These are phyloP conservation scores for Corinectria fuckeliana DNA, from an alignment of 2,329 filamentous ascomycete genomes.

Conservation along the genomic window DNA sequence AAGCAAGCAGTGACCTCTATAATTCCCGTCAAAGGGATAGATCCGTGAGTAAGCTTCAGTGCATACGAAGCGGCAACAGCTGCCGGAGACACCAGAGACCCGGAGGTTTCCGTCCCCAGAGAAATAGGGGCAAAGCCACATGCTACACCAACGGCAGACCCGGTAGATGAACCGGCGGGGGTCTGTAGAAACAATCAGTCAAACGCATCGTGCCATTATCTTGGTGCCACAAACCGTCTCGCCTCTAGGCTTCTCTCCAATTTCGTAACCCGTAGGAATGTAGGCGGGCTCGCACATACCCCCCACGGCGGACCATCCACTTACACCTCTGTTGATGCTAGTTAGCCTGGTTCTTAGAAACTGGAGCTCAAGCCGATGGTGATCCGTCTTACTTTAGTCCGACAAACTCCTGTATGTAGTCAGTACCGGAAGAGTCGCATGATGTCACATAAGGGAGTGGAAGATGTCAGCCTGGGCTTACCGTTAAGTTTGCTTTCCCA, in stretches of 20 bases:
- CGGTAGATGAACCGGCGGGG: constrained; percentile 13
- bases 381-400: no score
- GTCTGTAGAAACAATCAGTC: not conserved
- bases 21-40: not conserved
- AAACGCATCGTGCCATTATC: not conserved
- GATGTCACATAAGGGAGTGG: no score
- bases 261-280: not conserved
- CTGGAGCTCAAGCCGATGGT: no score
- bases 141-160: constrained; percentile 8
- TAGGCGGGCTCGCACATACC: not conserved
- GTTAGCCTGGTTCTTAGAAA: not conserved
- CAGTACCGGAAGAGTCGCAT: no score
- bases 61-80: not conserved
- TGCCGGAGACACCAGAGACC: not conserved
- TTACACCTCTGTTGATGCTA: not conserved
- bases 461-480: no score
- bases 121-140: constrained; percentile 11
- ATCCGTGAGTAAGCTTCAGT: not conserved
- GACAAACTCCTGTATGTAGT: no score
- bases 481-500: no score
- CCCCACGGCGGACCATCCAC: not conserved
- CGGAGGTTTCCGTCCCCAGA: not conserved
- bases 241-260: not conserved
- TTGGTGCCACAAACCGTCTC: not conserved
- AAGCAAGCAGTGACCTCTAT: not conserved